Conservation (phyloP, 2,329 filamentous ascomycete species). For the Xylaria sp. region DNA sequence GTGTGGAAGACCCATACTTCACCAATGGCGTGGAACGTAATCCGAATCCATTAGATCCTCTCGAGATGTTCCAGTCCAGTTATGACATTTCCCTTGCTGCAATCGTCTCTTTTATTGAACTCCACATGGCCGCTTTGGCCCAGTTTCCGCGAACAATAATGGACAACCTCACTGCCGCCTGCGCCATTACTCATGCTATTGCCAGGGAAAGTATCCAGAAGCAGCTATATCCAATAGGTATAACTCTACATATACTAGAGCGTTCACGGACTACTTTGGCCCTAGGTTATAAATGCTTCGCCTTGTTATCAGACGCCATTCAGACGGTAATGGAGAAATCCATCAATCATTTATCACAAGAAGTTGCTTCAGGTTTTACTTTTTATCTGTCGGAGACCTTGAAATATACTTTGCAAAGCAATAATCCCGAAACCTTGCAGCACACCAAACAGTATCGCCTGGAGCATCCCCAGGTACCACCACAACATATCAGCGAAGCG, state of each 20-base stretch:
- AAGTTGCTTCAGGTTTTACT: conserved; percentile 50
- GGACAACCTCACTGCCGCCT: conserved; percentile 49
- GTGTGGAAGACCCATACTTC: conserved; percentile 38
- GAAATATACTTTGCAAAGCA: conserved; percentile 47
- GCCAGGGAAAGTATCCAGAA: conserved; percentile 40
- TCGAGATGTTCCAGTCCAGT: conserved; percentile 50
- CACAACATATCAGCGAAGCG: conserved; percentile 52
- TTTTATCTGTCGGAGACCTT: conserved; percentile 52
- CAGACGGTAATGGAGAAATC: conserved; percentile 59
- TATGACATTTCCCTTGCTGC: conserved; percentile 50
- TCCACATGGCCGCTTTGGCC: conserved; percentile 49
- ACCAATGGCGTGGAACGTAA: conserved; percentile 41
- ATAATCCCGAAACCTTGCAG: conserved; percentile 45
- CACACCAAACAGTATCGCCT: conserved; percentile 42
- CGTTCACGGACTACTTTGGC: conserved; percentile 45
- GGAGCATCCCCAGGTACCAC: conserved; percentile 46
- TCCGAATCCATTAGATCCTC: conserved; percentile 46
- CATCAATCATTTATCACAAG: conserved; percentile 56
- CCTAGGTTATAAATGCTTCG: conserved; percentile 52
- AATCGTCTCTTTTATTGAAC: conserved; percentile 51
- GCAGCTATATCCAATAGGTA: conserved; percentile 23
- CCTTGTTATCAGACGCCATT: conserved; percentile 50
- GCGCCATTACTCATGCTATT: conserved; percentile 34
- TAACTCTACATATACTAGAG: conserved; percentile 31
- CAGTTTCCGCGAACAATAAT: conserved; percentile 52